phyloP scores from a whole-genome alignment of 2,329 filamentous ascomycete species.

The Colletotrichum musae region DNA sequence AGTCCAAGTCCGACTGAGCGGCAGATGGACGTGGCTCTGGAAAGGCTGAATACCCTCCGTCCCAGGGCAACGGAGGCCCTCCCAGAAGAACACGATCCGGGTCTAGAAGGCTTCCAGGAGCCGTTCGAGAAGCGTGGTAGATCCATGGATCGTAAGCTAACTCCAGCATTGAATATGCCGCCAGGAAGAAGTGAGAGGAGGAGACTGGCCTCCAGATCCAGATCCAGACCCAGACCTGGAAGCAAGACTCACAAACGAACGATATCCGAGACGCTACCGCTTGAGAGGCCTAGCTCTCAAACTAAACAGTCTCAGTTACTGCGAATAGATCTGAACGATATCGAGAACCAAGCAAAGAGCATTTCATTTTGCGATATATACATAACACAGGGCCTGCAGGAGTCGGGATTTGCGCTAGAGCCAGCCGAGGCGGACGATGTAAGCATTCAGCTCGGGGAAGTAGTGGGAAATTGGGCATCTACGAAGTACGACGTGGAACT shows the following conservation, averaged over 20 bases:
- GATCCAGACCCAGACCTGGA: constrained; percentile 16
- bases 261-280: constrained; percentile 27
- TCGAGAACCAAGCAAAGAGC: not conserved
- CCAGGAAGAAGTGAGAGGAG: constrained; percentile 18
- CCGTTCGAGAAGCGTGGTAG: constrained; percentile 9
- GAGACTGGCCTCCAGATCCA: constrained; percentile 23
- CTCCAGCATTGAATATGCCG: not conserved
- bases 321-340: constrained; percentile 5
- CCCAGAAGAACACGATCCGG: not conserved
- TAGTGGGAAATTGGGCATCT: constrained; percentile 26
- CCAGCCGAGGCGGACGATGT: constrained; percentile 20
- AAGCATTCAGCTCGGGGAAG: constrained; percentile 28
- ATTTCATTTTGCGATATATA: constrained; percentile 26
- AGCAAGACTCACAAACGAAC: constrained; percentile 29
- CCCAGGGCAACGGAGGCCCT: not conserved
- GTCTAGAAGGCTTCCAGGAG: not conserved
- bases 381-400: constrained; percentile 17
- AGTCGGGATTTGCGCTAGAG: constrained; percentile 22
- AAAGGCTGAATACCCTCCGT: constrained; percentile 29
- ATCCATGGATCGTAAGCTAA: not conserved
- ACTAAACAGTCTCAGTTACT: constrained; percentile 1
- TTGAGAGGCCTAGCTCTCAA: constrained; percentile 5
- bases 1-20: constrained; percentile 6
- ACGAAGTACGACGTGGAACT: constrained; percentile 11
- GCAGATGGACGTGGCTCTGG: constrained; percentile 15